Evolutionary conservation across 495 filamentous ascomycete genomes (phyloP).

Genomic region (Hyaloscypha bicolor): DNA sequence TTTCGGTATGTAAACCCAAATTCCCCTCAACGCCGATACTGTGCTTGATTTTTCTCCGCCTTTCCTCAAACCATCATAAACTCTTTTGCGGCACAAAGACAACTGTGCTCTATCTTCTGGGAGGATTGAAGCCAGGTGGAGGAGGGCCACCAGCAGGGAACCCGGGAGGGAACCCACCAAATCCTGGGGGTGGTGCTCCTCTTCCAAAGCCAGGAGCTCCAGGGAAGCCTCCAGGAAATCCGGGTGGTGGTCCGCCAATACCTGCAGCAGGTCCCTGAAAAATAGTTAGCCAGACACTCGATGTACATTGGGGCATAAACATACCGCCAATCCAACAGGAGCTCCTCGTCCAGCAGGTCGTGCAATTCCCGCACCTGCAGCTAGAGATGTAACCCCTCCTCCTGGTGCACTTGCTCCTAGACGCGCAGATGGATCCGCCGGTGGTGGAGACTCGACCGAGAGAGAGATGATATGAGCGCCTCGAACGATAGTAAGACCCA

Average conservation of each 20-base stretch:
- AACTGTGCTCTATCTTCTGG: constrained; percentile 58
- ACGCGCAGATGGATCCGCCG: constrained; percentile 88
- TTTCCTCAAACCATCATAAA: background rate
- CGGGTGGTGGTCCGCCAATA: constrained; percentile 68
- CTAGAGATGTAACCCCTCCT: constrained; percentile 65
- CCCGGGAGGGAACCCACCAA: constrained; percentile 50
- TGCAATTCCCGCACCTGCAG: constrained; percentile 86
- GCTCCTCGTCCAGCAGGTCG: constrained; percentile 91
- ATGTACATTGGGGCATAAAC: constrained; percentile 35
- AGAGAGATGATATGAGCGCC: constrained; percentile 91
- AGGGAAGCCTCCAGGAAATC: constrained; percentile 31
- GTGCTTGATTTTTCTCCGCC: constrained; percentile 31
- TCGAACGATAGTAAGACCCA: constrained; percentile 93
- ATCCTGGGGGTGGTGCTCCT: constrained; percentile 61
- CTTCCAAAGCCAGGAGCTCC: constrained; percentile 70
- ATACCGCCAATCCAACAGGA: constrained; percentile 73
- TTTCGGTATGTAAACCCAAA: constrained; percentile 32
- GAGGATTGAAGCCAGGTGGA: constrained; percentile 71
- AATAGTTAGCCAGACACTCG: constrained; percentile 35
- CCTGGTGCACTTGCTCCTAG: constrained; percentile 76
- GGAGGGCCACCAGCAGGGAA: constrained; percentile 65
- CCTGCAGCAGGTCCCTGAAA: constrained; percentile 81
- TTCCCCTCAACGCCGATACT: constrained; percentile 32
- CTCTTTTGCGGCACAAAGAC: constrained; percentile 21
- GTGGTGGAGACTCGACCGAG: constrained; percentile 95